Percentiles rank a stretch among this genome's conserved stretches.
These are phyloP conservation scores for Dioscorea cayenensis DNA, from an alignment of 116 monocot genomes.

Conservation along the genomic window DNA sequence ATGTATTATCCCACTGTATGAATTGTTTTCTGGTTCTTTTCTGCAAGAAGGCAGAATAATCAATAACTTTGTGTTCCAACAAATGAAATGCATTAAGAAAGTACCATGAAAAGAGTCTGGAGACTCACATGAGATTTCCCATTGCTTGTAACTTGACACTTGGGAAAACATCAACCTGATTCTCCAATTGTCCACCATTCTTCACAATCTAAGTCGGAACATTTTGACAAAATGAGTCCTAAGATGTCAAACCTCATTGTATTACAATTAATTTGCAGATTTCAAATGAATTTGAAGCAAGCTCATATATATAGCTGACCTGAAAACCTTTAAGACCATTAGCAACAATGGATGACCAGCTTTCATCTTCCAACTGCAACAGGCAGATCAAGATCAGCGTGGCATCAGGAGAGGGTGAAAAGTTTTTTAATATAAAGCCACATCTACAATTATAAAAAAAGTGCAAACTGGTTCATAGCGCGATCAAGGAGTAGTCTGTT, in stretches of 20 bases:
- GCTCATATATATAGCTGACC: constrained; percentile 22
- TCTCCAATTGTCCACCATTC: constrained; percentile 23
- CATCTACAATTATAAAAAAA: too few relatives aligned
- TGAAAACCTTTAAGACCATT: constrained; percentile 68
- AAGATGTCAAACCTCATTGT: neutral
- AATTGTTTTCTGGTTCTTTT: constrained; percentile 22
- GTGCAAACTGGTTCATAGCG: too few relatives aligned
- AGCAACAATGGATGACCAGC: constrained; percentile 41
- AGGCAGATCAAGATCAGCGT: neutral
- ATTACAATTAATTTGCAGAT: neutral
- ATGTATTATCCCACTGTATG: constrained; percentile 30
- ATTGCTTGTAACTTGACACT: constrained; percentile 16
- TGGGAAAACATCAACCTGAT: constrained; percentile 29
- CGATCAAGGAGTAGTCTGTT: too few relatives aligned
- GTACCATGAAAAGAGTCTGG: neutral
- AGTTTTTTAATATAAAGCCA: neutral
- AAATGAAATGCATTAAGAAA: neutral
- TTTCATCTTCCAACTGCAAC: constrained; percentile 49
- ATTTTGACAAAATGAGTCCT: neutral
- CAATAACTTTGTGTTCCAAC: neutral
- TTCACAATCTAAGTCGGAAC: constrained; percentile 15
- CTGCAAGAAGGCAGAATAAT: constrained; percentile 15
- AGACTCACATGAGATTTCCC: constrained; percentile 23
- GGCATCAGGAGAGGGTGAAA: neutral
- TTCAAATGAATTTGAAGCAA: neutral